Percentiles rank a stretch among this genome's conserved stretches.
Conservation (phyloP, 139 green algal species). For the Closterium sp. region DNA sequence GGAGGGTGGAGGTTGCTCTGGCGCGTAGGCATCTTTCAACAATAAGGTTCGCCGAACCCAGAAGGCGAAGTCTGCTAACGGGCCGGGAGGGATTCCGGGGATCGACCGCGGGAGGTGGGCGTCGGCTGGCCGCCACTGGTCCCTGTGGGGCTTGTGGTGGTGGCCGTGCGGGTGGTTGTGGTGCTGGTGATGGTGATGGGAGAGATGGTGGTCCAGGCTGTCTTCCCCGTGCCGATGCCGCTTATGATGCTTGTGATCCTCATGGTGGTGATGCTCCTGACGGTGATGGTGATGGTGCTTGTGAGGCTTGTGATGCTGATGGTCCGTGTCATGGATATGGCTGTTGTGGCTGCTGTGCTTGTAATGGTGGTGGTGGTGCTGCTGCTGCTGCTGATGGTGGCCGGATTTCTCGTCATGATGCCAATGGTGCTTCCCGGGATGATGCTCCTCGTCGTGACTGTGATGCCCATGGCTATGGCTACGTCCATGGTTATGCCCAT, state of each 20-base stretch:
- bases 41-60: not conserved
- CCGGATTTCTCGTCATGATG: not conserved
- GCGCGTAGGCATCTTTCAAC: not conserved
- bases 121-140: not conserved
- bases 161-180: not conserved
- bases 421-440: not conserved
- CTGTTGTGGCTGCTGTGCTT: not conserved
- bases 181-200: too few relatives aligned
- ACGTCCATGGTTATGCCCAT: too few relatives aligned
- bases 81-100: not conserved
- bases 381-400: not conserved
- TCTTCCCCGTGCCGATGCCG: not conserved
- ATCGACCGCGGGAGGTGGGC: not conserved
- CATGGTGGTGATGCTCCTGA: not conserved
- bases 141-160: not conserved
- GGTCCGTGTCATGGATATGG: not conserved
- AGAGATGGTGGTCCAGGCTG: too few relatives aligned
- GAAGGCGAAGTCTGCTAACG: not conserved
- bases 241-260: not conserved
- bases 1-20: not conserved
- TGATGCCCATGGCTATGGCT: not conserved
- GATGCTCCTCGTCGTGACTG: not conserved
- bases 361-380: not conserved
- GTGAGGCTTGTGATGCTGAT: not conserved
- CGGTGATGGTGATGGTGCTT: not conserved